phyloP scores from a whole-genome alignment of 352 stramenopile genomes.

The Plasmopara muralis region DNA sequence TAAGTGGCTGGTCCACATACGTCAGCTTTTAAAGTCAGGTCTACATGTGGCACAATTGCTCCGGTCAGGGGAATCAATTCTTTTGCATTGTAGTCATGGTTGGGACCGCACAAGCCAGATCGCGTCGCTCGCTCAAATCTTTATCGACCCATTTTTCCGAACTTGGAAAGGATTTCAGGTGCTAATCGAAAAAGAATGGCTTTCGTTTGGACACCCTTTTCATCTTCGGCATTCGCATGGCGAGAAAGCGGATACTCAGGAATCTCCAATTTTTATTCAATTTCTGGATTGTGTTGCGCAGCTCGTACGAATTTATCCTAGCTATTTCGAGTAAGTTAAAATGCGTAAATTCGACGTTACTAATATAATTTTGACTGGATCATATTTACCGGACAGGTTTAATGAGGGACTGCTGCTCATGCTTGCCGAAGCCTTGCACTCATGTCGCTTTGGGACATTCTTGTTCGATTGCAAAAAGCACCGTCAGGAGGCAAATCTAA shows the following conservation, averaged over 20 bases:
- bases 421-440: slow-evolving; percentile 94
- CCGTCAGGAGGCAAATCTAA: slow-evolving; percentile 44
- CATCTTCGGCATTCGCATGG: slow-evolving; percentile 70
- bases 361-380: too few species aligned
- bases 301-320: slow-evolving; percentile 89
- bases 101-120: slow-evolving; percentile 91
- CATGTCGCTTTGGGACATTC: slow-evolving; percentile 97
- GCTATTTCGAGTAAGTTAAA: slow-evolving; percentile 87
- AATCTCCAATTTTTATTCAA: slow-evolving; percentile 82
- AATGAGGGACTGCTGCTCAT: slow-evolving; percentile 90
- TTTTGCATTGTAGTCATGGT: slow-evolving; percentile 81
- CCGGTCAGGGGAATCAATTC: slow-evolving; percentile 75
- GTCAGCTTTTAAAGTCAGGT: slow-evolving; percentile 88
- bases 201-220: slow-evolving; percentile 78
- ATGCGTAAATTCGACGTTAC: too few species aligned
- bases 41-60: slow-evolving; percentile 90
- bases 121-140: slow-evolving; percentile 51
- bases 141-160: slow-evolving; percentile 75
- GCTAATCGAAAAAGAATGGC: slow-evolving; percentile 81
- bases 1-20: slow-evolving; percentile 95
- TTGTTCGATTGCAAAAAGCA: slow-evolving; percentile 94
- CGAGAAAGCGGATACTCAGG: slow-evolving; percentile 71
- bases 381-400: slow-evolving; percentile 45
- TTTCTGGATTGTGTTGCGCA: slow-evolving; percentile 82
- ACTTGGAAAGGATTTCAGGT: slow-evolving; percentile 75